Evolutionary conservation across 208 protist genomes (phyloP).

Genomic region (Wallacemonas sp.): DNA sequence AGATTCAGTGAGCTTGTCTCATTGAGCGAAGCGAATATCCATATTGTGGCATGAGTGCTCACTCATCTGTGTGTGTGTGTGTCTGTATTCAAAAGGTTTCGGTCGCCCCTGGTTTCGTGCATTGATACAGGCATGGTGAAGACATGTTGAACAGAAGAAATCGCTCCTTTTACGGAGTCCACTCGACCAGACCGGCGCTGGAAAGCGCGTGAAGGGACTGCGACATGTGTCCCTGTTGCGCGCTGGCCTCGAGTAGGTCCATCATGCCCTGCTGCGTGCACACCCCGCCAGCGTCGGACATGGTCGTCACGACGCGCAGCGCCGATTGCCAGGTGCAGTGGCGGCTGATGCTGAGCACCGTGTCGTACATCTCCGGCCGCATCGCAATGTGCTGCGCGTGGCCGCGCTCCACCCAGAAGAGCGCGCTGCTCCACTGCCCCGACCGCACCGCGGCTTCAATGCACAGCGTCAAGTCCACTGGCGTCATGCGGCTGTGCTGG

Average conservation of each 20-base stretch:
- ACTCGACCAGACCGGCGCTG: constrained; percentile 44
- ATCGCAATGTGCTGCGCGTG: constrained; percentile 40
- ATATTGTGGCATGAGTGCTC: not conserved
- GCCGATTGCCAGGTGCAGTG: constrained; percentile 49
- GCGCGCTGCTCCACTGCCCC: constrained; percentile 70
- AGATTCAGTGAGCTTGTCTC: too few species aligned
- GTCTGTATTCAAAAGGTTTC: too few species aligned
- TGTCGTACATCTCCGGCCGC: constrained; percentile 46
- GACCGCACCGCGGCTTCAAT: constrained; percentile 59
- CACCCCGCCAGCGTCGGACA: constrained; percentile 48
- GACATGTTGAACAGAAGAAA: too few species aligned
- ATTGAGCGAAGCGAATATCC: too few species aligned
- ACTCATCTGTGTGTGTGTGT: too few species aligned
- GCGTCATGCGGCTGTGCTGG: constrained; percentile 37
- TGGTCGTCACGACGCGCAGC: constrained; percentile 53
- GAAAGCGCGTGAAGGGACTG: constrained; percentile 42
- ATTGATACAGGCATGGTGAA: too few species aligned
- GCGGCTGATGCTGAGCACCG: constrained; percentile 38
- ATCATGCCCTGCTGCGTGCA: constrained; percentile 51
- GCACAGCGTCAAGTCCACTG: constrained; percentile 50
- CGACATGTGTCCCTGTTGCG: constrained; percentile 38
- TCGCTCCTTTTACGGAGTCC: constrained; percentile 35
- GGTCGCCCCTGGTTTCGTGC: too few species aligned
- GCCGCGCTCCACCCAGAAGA: constrained; percentile 84
- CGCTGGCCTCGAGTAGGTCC: constrained; percentile 45